Evolutionary conservation across 2,329 filamentous ascomycete genomes (phyloP).

Genomic region (Metarhizium humberi): DNA sequence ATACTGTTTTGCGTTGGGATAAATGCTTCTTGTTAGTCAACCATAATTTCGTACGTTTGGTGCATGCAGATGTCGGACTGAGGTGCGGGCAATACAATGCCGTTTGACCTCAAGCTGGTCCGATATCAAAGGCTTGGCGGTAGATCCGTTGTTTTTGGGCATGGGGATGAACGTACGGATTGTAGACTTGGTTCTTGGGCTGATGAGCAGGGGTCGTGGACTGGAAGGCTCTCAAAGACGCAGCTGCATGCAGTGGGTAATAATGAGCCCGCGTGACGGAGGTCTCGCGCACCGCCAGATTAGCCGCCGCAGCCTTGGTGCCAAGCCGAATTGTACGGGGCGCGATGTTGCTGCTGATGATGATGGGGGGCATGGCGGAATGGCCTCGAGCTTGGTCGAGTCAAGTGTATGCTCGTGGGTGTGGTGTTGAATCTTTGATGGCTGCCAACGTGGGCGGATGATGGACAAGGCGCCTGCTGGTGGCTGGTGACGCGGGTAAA

Average conservation of each 20-base stretch:
- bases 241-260: neutral
- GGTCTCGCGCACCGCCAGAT: neutral
- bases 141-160: neutral
- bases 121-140: no score
- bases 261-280: neutral
- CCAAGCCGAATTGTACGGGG: neutral
- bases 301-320: neutral
- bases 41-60: no score
- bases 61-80: neutral
- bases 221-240: neutral
- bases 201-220: constrained; percentile 6
- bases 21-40: neutral
- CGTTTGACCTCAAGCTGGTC: no score
- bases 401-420: neutral
- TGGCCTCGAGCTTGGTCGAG: neutral
- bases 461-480: no score
- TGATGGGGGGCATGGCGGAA: neutral
- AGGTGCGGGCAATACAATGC: no score
- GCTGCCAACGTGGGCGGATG: no score
- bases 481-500: no score
- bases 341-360: neutral
- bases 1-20: constrained; percentile 29
- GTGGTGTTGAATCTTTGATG: no score
- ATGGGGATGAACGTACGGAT: constrained; percentile 7
- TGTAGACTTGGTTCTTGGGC: constrained; percentile 13